These are phyloP conservation scores for Chenopodium album DNA, from an alignment of 148 eudicot genomes.

Conservation along the genomic window DNA sequence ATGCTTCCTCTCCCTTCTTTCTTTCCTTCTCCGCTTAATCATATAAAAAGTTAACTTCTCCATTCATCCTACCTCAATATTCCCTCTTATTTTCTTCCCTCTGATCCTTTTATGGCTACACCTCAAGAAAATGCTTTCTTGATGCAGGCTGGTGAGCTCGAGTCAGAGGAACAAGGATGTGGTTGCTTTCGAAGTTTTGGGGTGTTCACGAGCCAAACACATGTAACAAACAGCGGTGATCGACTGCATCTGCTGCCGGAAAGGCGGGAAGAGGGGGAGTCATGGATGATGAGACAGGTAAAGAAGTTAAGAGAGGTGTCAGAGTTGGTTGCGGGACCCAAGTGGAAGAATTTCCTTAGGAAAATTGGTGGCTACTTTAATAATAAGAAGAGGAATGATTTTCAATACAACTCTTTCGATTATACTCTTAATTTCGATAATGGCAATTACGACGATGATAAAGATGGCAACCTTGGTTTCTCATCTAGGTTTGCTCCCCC, in stretches of 20 bases:
- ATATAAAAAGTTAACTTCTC: conserved; percentile 1
- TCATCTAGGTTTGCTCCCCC: conserved; percentile 63
- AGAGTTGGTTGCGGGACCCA: conserved; percentile 77
- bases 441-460: conserved; percentile 36
- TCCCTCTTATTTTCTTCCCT: not conserved
- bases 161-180: conserved; percentile 27
- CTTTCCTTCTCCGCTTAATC: not conserved
- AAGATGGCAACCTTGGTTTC: conserved; percentile 37
- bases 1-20: conserved; percentile 28
- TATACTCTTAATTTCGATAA: conserved; percentile 76
- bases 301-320: conserved; percentile 47
- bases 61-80: not conserved
- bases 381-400: conserved; percentile 33
- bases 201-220: conserved; percentile 20
- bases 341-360: conserved; percentile 79
- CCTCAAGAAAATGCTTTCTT: conserved; percentile 17
- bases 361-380: conserved; percentile 47
- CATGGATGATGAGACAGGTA: conserved; percentile 45
- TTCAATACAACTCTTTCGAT: conserved; percentile 56
- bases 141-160: conserved; percentile 22
- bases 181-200: conserved; percentile 50
- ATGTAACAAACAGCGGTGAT: conserved; percentile 14
- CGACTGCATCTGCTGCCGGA: conserved; percentile 28
- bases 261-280: conserved; percentile 16
- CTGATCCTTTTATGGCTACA: conserved; percentile 5